Evolutionary conservation across 495 filamentous ascomycete species (phyloP).

Genomic region (Melanomma pulvis-pyrius): DNA sequence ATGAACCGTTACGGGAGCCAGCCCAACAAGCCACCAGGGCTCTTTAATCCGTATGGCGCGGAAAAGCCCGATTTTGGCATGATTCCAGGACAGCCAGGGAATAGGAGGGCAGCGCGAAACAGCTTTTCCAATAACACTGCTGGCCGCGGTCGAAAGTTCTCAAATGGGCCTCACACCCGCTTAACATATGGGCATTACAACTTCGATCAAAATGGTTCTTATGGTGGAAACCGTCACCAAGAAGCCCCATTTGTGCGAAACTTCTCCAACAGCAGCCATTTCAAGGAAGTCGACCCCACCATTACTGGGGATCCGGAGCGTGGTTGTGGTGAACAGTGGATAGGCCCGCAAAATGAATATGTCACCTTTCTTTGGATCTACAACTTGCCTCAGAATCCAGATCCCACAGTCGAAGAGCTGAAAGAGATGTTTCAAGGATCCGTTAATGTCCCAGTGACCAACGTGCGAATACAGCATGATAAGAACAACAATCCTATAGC

Average conservation of each 20-base stretch:
- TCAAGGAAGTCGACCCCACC: background rate
- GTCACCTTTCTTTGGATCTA: slow-evolving; percentile 13
- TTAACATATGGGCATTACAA: slow-evolving; percentile 5
- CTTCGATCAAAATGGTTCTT: background rate
- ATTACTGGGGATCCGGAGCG: slow-evolving; percentile 5
- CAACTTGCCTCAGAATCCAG: background rate
- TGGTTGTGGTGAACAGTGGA: slow-evolving; percentile 26
- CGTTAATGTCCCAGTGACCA: background rate
- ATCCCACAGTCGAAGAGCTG: background rate
- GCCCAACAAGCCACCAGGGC: background rate
- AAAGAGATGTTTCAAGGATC: slow-evolving; percentile 4
- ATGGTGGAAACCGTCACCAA: background rate
- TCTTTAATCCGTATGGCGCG: slow-evolving; percentile 29
- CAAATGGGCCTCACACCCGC: slow-evolving; percentile 14
- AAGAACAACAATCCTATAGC: slow-evolving; percentile 9
- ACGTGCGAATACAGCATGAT: background rate
- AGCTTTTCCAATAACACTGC: slow-evolving; percentile 16
- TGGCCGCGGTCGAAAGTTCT: slow-evolving; percentile 20
- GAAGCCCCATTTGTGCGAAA: background rate
- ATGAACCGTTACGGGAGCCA: slow-evolving; percentile 13
- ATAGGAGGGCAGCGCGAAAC: slow-evolving; percentile 3
- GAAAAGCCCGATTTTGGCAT: slow-evolving; percentile 21
- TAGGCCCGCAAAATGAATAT: slow-evolving; percentile 20
- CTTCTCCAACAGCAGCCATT: background rate
- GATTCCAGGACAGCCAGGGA: background rate